Base-by-base conservation (phyloP, 108 stramenopile species). In the Fragilariopsis cylindrus region DNA sequence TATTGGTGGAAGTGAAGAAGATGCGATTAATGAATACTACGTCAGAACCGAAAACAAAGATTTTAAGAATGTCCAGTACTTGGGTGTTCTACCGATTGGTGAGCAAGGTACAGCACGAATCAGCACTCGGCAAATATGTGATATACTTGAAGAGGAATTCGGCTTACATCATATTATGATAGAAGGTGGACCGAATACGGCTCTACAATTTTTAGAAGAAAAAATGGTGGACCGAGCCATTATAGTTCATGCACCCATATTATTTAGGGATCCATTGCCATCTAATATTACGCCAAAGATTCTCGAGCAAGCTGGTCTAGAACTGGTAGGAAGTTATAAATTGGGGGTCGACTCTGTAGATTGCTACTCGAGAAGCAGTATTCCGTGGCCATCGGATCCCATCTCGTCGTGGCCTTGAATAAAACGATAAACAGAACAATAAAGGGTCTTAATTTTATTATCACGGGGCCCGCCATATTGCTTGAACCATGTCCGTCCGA, bases 401-500 rank as follows among this genome's bases (percentile, higher is more conserved):
- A 53, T 82, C 47, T 53, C 39, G 40, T 60, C 76, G 44, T 92
- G 91, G 91, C 91, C 91, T 60, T 85, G 54, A 78, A 60, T 44
- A 62, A 0, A 19, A 30, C 6, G 15, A 12, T 6, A 40, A 71
- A 42, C 1, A 70, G 16, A 62, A 62, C 12, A 21, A 42, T 30
- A 57, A 5, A 5, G 12, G 40, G 7, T 21, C 7, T 9, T 7
- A 12, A 18, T 53, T n/a, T 53, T 15, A 53, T 53, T 12, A 52
- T 68, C 46, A 84, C 49, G 70, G 86, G 71, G 76, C 80, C 69
- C 74, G 84, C 98, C 98, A 99, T 5, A 93, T 82, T 9, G 94
- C 85, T 60, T 94, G 75, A 11, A 97, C 93, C 47, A 93, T 92
- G 83, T 99, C 97, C 4, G 98, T 98, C 45, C 98, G 82, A 84